Evolutionary conservation across 768 basidiomycete genomes (phyloP), one percentile per base, ranked within the genome.

Genomic region (Suillus placidus): DNA sequence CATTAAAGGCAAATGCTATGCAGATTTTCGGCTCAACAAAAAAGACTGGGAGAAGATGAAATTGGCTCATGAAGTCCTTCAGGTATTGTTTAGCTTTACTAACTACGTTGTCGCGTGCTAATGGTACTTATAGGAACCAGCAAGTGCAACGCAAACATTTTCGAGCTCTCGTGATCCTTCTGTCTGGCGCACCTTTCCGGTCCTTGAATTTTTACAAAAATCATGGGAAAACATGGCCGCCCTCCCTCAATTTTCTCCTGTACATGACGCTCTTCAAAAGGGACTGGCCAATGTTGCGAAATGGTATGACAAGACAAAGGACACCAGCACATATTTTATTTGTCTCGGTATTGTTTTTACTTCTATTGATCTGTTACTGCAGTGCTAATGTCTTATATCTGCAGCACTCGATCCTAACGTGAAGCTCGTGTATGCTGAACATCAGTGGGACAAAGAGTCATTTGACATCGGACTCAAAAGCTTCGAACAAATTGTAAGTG

Each of bases 11-110:
- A 75, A 74, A 65, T 57, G 34, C 14, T 77, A 77, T 66, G 62
- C 60, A 14, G 67, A 75, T 49, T 77, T 70, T 60, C 57, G 60
- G n/a, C 66, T 77, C 0, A 20, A 64, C 8, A 4, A 32, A 1
- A 26, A 60, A 5, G 74, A 78, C 57, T 78, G 76, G 75, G 66
- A 68, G 20, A 66, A 67, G 40, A 56, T 78, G 1, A 63, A 60
- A 14, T 65, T 73, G 6, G 71, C 76, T 7, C 65, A 70, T 23
- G 7, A 71, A 73, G 51, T 71, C 73, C 34, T 66, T 75, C 64
- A 45, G 66, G 61, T 72, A 73, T 61, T 60, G 16, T n/a, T 10
- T 47, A 47, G 45, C 16, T 23, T 4, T 23, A 47, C 26, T 26
- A 26, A 26, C 26, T 26, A 26, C 26, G 26, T 26, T 26, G 26